Conservation (phyloP, 495 filamentous ascomycete genomes). For the Copromyces sp. region DNA sequence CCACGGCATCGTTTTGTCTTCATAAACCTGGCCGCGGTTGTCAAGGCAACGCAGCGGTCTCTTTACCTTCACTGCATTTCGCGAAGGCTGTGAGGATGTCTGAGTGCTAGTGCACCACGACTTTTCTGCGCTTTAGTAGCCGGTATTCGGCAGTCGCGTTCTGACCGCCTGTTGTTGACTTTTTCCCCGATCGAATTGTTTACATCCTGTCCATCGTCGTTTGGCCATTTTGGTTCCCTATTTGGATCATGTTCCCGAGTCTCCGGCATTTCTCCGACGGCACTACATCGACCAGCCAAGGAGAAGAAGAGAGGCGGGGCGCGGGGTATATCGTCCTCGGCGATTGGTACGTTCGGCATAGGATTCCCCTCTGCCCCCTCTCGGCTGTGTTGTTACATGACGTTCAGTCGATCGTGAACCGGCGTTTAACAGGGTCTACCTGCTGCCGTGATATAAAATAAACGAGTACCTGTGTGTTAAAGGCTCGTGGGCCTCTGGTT, state of each 20-base stretch:
- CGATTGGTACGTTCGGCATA: neutral
- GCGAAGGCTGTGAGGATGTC: neutral
- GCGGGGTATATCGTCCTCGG: neutral
- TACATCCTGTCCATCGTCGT: neutral
- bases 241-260: slow-evolving; percentile 10
- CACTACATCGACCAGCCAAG: neutral
- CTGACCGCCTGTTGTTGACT: neutral
- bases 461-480: neutral
- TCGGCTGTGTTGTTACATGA: neutral
- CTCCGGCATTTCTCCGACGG: slow-evolving; percentile 24
- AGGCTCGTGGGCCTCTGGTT: neutral
- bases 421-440: neutral
- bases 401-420: neutral
- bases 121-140: neutral
- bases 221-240: neutral
- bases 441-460: neutral
- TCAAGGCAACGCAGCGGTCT: neutral
- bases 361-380: neutral
- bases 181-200: neutral
- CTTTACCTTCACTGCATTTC: neutral
- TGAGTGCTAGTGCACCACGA: neutral
- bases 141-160: neutral
- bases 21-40: neutral
- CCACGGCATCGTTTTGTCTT: neutral
- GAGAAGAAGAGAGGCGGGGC: neutral